A percentile compares a stretch with the other conserved stretches of the same genome.
Conservation (phyloP, 164 flowering plant species). For the Magnolia officinalis region DNA sequence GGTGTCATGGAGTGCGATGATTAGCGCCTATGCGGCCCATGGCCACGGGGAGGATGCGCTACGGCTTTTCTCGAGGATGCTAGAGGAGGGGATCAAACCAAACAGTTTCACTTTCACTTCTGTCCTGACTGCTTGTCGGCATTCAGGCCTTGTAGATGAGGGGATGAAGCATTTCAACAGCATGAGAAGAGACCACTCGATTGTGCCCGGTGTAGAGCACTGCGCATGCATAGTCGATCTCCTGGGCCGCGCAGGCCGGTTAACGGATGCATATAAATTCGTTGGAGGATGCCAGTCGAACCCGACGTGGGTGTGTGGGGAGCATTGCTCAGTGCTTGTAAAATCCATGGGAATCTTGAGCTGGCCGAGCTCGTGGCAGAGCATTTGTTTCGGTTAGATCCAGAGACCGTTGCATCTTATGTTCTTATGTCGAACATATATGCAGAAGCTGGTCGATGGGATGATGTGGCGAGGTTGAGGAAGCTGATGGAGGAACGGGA, state of each 20-base stretch:
- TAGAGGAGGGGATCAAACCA: constrained; percentile 25
- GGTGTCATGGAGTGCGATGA: constrained; percentile 34
- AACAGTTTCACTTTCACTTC: constrained; percentile 30
- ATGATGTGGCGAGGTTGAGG: constrained; percentile 26
- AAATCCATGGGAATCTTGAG: constrained; percentile 23
- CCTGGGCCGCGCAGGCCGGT: constrained; percentile 25
- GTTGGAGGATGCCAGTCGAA: constrained; percentile 23
- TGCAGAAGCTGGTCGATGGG: constrained; percentile 35
- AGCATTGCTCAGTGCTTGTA: constrained; percentile 30
- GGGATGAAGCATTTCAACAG: constrained; percentile 25
- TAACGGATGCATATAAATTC: constrained; percentile 24
- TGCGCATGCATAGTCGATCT: constrained; percentile 36
- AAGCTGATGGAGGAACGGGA: constrained; percentile 23
- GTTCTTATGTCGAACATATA: constrained; percentile 32
- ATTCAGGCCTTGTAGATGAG: constrained; percentile 31
- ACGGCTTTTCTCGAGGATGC: constrained; percentile 26
- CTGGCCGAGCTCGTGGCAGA: constrained; percentile 33
- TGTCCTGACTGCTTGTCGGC: constrained; percentile 33
- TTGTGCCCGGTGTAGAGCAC: constrained; percentile 31
- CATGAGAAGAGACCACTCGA: constrained; percentile 28
- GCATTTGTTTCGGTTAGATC: constrained; percentile 19
- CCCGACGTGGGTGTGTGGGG: constrained; percentile 33
- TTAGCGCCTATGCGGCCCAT: constrained; percentile 30
- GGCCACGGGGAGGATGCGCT: constrained; percentile 27
- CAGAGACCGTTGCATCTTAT: constrained; percentile 22